Base-by-base conservation (phyloP, 164 flowering plant species). In the Piper longum region DNA sequence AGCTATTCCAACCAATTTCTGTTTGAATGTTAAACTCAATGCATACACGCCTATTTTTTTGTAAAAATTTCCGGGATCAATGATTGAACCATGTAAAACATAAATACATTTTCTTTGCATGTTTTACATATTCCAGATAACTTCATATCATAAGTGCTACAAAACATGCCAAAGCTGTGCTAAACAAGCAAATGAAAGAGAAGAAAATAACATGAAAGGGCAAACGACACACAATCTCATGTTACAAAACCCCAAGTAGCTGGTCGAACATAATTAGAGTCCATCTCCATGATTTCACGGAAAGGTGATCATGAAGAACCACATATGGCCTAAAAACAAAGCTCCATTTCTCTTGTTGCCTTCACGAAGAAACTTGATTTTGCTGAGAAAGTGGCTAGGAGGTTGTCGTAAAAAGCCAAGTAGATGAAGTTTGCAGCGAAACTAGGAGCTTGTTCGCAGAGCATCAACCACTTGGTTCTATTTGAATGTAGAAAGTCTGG, bases 401-500 rank as follows among this genome's bases (percentile, higher is more conserved):
- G 12, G 52, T 5, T 48, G 11, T 48, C 14, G 9, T 5, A 1
- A 9, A 48, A 48, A 14, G 52, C 52, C 14, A 13, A 48, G 3
- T 14, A 5, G 52, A 48, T 48, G 11, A 48, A 9, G 2, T 9
- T 2, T 48, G 48, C 48, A 44, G 11, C 6, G 12, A 48, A 2
- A 48, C 14, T 48, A 3, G 12, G 12, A 5, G 12, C 11, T 0
- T 9, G 52, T 48, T 14, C 2, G 52, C 52, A 14, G 9, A 48
- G 52, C 52, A 48, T 5, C 12, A 48, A 1, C 9, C 52, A 48
- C 14, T 12, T 5, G 52, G 52, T 1, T 48, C 63, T 79, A 88
- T 62, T 92, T 92, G 85, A 92, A 89, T 65, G 95, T 86, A 39
- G 96, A 89, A 70, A 92, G 67, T 68, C 88, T 80, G 18, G 96